These are phyloP conservation scores for Otatea glauca DNA, from an alignment of 176 grass and related monocot species.

Conservation along the genomic window DNA sequence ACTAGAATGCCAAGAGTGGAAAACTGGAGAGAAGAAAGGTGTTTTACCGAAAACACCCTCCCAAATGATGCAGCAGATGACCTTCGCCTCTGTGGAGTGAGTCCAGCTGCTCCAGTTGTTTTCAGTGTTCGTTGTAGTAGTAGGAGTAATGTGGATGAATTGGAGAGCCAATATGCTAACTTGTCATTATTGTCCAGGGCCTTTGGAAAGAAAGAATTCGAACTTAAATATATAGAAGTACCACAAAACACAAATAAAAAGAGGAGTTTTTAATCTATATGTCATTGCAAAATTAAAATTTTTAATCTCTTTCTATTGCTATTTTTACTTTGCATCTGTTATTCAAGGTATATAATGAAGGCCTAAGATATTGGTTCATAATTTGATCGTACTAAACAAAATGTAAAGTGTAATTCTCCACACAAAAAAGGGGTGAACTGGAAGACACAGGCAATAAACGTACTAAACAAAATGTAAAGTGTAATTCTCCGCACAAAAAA, in stretches of 20 bases:
- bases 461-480: constrained; percentile 36
- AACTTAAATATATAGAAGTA: constrained; percentile 36
- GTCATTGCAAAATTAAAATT: constrained; percentile 3
- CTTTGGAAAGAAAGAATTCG: constrained; percentile 51
- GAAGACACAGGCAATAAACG: background rate
- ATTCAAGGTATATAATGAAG: constrained; percentile 20
- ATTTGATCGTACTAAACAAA: constrained; percentile 37
- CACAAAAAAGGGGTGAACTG: constrained; percentile 2
- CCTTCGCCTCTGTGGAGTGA: constrained; percentile 92
- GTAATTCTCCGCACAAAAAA: constrained; percentile 1
- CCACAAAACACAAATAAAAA: constrained; percentile 2
- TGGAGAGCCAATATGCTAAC: constrained; percentile 96
- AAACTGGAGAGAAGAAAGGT: constrained; percentile 21
- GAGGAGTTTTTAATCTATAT: constrained; percentile 18
- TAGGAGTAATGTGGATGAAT: constrained; percentile 89
- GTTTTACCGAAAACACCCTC: constrained; percentile 84
- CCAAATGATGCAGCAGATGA: constrained; percentile 85
- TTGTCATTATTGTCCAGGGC: constrained; percentile 78
- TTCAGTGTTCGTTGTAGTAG: constrained; percentile 96
- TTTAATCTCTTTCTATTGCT: constrained; percentile 20
- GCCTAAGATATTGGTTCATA: constrained; percentile 20
- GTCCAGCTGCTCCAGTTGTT: constrained; percentile 71
- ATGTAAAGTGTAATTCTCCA: background rate
- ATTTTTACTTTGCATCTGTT: constrained; percentile 14
- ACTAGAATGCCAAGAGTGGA: constrained; percentile 29